Conservation (phyloP, 306 rosid genomes). For the Lupinus albus region DNA sequence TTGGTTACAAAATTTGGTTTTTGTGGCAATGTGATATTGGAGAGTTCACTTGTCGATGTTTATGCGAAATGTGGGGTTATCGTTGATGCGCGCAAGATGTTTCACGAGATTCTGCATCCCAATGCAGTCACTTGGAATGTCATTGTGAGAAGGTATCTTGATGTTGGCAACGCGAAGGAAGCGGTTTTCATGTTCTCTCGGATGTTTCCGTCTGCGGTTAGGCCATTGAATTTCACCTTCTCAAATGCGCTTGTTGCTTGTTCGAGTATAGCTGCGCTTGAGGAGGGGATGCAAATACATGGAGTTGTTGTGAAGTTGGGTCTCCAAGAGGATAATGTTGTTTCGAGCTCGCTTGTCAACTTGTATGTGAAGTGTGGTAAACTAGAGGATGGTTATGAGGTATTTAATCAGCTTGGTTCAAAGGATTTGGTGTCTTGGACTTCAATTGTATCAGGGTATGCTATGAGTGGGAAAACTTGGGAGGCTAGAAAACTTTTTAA, state of each 20-base stretch:
- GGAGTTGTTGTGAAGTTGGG: slow-evolving; percentile 59
- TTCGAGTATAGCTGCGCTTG: slow-evolving; percentile 48
- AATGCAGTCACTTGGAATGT: slow-evolving; percentile 82
- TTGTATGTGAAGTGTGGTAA: slow-evolving; percentile 69
- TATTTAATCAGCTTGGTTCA: slow-evolving; percentile 55
- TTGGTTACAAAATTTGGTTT: slow-evolving; percentile 57
- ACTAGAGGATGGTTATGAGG: slow-evolving; percentile 50
- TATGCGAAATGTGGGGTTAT: slow-evolving; percentile 65
- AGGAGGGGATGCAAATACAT: slow-evolving; percentile 70
- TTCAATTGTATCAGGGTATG: slow-evolving; percentile 68
- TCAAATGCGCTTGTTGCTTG: slow-evolving; percentile 71
- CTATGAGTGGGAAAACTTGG: slow-evolving; percentile 55
- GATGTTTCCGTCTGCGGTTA: slow-evolving; percentile 46
- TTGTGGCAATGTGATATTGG: slow-evolving; percentile 55
- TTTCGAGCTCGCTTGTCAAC: slow-evolving; percentile 60
- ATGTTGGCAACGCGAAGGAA: slow-evolving; percentile 55
- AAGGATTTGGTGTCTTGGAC: slow-evolving; percentile 71
- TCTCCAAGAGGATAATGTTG: slow-evolving; percentile 53
- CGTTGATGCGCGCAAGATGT: slow-evolving; percentile 58
- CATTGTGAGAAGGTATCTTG: slow-evolving; percentile 71
- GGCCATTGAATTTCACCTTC: slow-evolving; percentile 62
- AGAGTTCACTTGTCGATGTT: slow-evolving; percentile 71
- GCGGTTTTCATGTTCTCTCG: slow-evolving; percentile 56
- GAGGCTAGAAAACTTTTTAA: slow-evolving; percentile 64
- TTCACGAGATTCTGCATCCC: slow-evolving; percentile 58